Evolutionary conservation across 768 basidiomycete genomes (phyloP).

Genomic region (Cystobasidium onofrii): DNA sequence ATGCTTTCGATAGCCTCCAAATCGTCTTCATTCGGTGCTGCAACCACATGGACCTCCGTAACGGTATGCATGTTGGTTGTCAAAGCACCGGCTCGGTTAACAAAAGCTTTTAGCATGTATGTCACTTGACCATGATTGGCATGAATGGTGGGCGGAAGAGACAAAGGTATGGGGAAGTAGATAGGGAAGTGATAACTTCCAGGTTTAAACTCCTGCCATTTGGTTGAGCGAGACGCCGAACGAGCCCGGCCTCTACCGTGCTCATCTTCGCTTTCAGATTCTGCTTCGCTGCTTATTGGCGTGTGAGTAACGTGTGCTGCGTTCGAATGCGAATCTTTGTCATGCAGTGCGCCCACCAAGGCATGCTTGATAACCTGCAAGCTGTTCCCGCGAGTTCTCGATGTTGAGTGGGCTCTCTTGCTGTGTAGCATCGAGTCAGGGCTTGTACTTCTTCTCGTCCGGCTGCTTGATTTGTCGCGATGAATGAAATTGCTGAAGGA

Average conservation of each 20-base stretch:
- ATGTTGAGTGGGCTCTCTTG: slow-evolving; percentile 21
- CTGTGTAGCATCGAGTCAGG: background rate
- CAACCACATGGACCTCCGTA: slow-evolving; percentile 66
- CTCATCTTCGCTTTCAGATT: slow-evolving; percentile 25
- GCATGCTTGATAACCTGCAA: slow-evolving; percentile 46
- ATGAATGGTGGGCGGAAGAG: slow-evolving; percentile 66
- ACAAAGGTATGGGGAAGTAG: slow-evolving; percentile 68
- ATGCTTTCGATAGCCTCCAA: slow-evolving; percentile 72
- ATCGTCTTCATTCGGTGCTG: slow-evolving; percentile 70
- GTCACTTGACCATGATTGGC: slow-evolving; percentile 66
- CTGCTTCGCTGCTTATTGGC: slow-evolving; percentile 12
- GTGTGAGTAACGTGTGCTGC: background rate
- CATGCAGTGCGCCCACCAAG: background rate
- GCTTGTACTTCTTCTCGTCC: background rate
- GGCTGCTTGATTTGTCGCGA: slow-evolving; percentile 23
- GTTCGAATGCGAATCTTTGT: background rate
- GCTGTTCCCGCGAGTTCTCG: slow-evolving; percentile 43
- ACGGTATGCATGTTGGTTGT: slow-evolving; percentile 60
- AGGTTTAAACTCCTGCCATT: slow-evolving; percentile 67
- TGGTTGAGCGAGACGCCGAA: slow-evolving; percentile 2
- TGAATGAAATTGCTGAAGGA: slow-evolving; percentile 12
- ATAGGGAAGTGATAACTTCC: slow-evolving; percentile 92
- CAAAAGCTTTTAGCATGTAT: slow-evolving; percentile 73
- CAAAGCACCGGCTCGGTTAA: slow-evolving; percentile 74
- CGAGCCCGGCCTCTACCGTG: slow-evolving; percentile 25